Percentiles rank a stretch among this genome's conserved stretches.
These are phyloP conservation scores for Cenchrus purpureus DNA, from an alignment of 176 grass and related monocot species.

Conservation along the genomic window DNA sequence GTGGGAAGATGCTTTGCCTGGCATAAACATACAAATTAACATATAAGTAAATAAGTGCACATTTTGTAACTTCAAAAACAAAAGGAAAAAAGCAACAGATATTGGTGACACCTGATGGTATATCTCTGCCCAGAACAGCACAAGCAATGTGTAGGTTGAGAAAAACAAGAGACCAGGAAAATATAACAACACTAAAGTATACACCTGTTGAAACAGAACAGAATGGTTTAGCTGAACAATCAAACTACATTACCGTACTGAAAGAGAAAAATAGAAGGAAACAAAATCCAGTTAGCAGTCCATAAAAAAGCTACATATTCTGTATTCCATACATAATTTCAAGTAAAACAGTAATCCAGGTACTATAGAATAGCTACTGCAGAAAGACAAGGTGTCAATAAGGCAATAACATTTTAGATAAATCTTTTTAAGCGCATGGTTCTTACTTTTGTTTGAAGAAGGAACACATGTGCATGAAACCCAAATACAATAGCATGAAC, in stretches of 20 bases:
- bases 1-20: constrained; percentile 80
- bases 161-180: constrained; percentile 92
- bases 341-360: constrained; percentile 9
- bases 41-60: constrained; percentile 13
- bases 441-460: constrained; percentile 69
- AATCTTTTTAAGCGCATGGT: constrained; percentile 15
- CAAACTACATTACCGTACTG: neutral
- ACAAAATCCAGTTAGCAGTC: neutral
- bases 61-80: neutral
- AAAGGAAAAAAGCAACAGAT: constrained; percentile 10
- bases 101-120: constrained; percentile 75
- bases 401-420: constrained; percentile 6
- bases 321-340: neutral
- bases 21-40: constrained; percentile 17
- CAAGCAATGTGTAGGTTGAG: constrained; percentile 90
- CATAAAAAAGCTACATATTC: neutral
- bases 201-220: constrained; percentile 65
- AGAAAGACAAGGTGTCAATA: neutral
- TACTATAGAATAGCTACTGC: neutral
- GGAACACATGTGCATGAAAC: constrained; percentile 74
- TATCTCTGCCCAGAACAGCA: constrained; percentile 98
- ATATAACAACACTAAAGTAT: constrained; percentile 64
- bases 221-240: constrained; percentile 16
- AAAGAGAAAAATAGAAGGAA: neutral
- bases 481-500: constrained; percentile 77